phyloP scores from a whole-genome alignment of 805 yeast species.

The Nakazawaea siamensis region DNA sequence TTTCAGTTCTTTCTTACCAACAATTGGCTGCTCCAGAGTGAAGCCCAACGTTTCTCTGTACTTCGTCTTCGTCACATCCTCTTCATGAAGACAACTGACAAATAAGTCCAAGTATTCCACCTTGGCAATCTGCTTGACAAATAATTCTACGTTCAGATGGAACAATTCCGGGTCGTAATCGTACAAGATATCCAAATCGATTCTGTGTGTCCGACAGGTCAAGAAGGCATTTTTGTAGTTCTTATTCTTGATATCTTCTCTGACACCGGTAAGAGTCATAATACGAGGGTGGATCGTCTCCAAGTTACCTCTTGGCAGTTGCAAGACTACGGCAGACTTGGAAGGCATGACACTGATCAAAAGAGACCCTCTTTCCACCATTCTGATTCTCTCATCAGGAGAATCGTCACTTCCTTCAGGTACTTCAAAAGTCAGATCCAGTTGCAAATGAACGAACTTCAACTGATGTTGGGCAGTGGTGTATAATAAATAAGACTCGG shows the following conservation, averaged over 20 bases:
- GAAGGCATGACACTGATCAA: slow-evolving; percentile 77
- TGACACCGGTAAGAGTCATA: slow-evolving; percentile 78
- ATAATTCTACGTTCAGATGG: slow-evolving; percentile 49
- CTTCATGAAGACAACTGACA: slow-evolving; percentile 77
- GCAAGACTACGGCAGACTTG: slow-evolving; percentile 72
- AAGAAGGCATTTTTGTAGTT: slow-evolving; percentile 69
- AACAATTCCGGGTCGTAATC: slow-evolving; percentile 79
- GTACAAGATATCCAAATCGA: slow-evolving; percentile 81
- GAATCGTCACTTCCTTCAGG: slow-evolving; percentile 15
- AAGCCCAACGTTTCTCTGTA: slow-evolving; percentile 61
- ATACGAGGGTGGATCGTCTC: slow-evolving; percentile 93
- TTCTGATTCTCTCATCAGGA: slow-evolving; percentile 75
- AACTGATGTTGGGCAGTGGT: slow-evolving; percentile 85
- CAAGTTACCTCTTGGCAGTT: slow-evolving; percentile 93
- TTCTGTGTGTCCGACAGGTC: slow-evolving; percentile 84
- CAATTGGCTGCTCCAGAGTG: slow-evolving; percentile 14
- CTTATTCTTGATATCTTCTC: slow-evolving; percentile 51
- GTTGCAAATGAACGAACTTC: slow-evolving; percentile 67
- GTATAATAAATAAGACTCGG: slow-evolving; percentile 65
- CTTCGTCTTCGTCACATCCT: slow-evolving; percentile 75
- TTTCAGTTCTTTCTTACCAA: background rate
- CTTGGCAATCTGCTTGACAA: slow-evolving; percentile 61
- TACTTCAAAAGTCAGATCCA: slow-evolving; percentile 24
- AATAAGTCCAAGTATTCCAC: slow-evolving; percentile 81
- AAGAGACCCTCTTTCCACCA: slow-evolving; percentile 88